Evolutionary conservation across 352 stramenopile species (phyloP).

Genomic region (Phytophthora macrochlamydospora): DNA sequence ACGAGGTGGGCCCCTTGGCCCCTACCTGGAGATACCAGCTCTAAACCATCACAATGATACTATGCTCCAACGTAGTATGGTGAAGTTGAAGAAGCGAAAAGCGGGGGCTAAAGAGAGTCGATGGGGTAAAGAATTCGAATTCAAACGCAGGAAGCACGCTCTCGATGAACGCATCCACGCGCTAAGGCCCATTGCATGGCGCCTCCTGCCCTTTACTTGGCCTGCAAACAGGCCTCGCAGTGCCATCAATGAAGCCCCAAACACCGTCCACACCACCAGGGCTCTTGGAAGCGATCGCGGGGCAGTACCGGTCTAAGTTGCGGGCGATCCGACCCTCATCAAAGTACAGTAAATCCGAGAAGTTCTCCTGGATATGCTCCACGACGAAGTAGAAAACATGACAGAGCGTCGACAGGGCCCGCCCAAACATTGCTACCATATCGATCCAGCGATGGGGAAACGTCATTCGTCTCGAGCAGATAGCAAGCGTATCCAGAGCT

Average conservation of each 20-base stretch:
- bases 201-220: neutral
- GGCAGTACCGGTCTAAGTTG: neutral
- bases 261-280: neutral
- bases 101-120: neutral
- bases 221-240: neutral
- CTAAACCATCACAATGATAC: neutral
- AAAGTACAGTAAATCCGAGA: neutral
- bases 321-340: neutral
- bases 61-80: neutral
- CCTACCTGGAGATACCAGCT: neutral
- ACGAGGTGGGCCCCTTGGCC: neutral
- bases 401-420: neutral
- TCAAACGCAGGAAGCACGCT: neutral
- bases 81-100: neutral
- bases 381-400: neutral
- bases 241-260: neutral
- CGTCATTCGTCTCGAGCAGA: constrained; percentile 1
- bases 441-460: neutral
- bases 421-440: neutral
- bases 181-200: neutral
- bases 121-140: neutral
- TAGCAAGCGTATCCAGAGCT: neutral
- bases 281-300: neutral
- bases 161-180: neutral
- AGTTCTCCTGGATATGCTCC: neutral